phyloP scores from a whole-genome alignment of 2,329 filamentous ascomycete species.

The Penicillium occitanis region DNA sequence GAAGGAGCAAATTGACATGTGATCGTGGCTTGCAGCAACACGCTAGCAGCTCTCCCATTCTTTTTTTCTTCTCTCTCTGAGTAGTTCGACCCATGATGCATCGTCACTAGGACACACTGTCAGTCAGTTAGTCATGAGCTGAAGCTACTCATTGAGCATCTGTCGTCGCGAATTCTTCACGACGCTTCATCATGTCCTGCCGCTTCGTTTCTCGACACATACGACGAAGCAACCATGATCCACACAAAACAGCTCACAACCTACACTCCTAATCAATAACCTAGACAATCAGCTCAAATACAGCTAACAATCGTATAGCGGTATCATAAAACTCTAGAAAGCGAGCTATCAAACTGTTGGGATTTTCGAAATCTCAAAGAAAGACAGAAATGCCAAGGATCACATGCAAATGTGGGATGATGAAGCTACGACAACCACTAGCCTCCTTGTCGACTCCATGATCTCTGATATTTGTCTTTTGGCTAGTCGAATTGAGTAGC shows the following conservation, averaged over 20 bases:
- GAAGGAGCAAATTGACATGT: background rate
- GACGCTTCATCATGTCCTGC: background rate
- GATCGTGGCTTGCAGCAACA: slow-evolving; percentile 3
- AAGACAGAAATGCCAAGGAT: slow-evolving; percentile 13
- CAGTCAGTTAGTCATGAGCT: no score
- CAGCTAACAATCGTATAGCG: background rate
- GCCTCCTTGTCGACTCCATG: background rate
- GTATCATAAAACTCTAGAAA: slow-evolving; percentile 1
- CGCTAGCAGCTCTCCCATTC: background rate
- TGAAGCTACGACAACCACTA: background rate
- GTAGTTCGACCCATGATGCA: background rate
- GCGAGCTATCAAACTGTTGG: slow-evolving; percentile 17
- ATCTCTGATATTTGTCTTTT: background rate
- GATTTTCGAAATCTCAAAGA: background rate
- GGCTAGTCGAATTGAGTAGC: background rate
- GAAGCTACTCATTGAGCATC: background rate
- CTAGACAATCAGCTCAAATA: background rate
- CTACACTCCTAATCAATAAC: background rate
- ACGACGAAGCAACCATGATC: background rate
- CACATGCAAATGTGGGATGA: slow-evolving; percentile 18
- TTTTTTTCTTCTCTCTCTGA: background rate
- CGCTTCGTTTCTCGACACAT: background rate
- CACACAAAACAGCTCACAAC: background rate
- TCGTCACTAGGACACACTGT: no score
- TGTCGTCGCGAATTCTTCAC: background rate